phyloP scores from a whole-genome alignment of 257 asterid species.

The Lithospermum erythrorhizon region DNA sequence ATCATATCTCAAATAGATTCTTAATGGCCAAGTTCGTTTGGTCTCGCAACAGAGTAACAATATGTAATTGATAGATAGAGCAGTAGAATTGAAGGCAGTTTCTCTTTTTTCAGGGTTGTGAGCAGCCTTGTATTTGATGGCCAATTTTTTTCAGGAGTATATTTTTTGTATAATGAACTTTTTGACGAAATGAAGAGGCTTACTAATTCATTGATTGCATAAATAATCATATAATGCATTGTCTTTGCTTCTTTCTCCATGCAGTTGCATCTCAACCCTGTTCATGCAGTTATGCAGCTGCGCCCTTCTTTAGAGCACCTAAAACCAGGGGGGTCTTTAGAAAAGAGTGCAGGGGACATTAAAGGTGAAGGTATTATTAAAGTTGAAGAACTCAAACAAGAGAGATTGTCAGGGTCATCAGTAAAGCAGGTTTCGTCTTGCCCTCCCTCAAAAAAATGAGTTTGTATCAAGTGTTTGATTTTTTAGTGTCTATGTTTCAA shows the following conservation, averaged over 20 bases:
- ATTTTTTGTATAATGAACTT: too few species aligned
- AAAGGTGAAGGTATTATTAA: slow-evolving; percentile 29
- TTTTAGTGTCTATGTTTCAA: background rate
- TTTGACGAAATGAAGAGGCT: background rate
- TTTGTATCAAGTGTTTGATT: background rate
- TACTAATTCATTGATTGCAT: background rate
- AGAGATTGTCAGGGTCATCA: slow-evolving; percentile 29
- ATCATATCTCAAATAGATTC: background rate
- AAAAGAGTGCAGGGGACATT: slow-evolving; percentile 18
- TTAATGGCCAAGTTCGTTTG: background rate
- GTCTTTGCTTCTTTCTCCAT: slow-evolving; percentile 18
- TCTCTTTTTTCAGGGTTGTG: background rate
- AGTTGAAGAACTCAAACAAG: slow-evolving; percentile 33
- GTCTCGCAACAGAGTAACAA: background rate
- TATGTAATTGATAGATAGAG: background rate
- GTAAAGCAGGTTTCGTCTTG: slow-evolving; percentile 40
- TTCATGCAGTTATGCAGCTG: slow-evolving; percentile 76
- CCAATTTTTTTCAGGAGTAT: too few species aligned
- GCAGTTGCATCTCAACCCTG: slow-evolving; percentile 82
- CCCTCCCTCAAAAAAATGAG: slow-evolving; percentile 2
- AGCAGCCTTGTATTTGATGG: background rate
- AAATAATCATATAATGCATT: background rate
- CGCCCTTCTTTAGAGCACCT: slow-evolving; percentile 63
- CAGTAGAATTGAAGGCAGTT: too few species aligned
- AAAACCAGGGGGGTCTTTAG: slow-evolving; percentile 28